Evolutionary conservation across 2,329 filamentous ascomycete genomes (phyloP).

Genomic region (Calycina herbarum): DNA sequence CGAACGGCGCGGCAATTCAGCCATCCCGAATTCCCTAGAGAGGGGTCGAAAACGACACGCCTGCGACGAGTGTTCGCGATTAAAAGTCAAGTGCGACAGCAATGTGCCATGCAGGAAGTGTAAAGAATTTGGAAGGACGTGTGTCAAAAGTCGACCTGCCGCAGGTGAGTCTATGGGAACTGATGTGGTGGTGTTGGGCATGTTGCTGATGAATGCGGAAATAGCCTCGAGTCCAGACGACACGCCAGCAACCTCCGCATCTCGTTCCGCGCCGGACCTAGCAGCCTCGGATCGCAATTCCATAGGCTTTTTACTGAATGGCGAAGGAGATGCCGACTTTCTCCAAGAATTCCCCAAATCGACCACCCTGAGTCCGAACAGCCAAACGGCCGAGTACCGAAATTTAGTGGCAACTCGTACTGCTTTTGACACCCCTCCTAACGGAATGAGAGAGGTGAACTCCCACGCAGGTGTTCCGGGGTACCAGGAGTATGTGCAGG

Average conservation of each 20-base stretch:
- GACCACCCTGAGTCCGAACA: slow-evolving; percentile 27
- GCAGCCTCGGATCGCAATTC: slow-evolving; percentile 35
- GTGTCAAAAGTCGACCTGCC: slow-evolving; percentile 31
- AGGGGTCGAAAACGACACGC: slow-evolving; percentile 38
- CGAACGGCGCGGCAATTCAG: slow-evolving; percentile 32
- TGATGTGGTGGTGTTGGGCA: not conserved
- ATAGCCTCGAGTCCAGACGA: slow-evolving; percentile 30
- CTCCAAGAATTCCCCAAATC: slow-evolving; percentile 34
- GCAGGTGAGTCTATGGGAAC: slow-evolving; percentile 23
- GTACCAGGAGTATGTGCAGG: slow-evolving; percentile 22
- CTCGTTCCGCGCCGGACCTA: slow-evolving; percentile 29
- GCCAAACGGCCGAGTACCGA: slow-evolving; percentile 18
- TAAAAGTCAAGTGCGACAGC: slow-evolving; percentile 39
- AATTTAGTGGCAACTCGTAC: slow-evolving; percentile 13
- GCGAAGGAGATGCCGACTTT: slow-evolving; percentile 34
- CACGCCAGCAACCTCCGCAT: slow-evolving; percentile 18
- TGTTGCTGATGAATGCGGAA: slow-evolving; percentile 13
- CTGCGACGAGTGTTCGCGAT: slow-evolving; percentile 37
- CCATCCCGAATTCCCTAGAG: slow-evolving; percentile 37
- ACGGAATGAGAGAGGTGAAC: not conserved
- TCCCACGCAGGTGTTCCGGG: slow-evolving; percentile 5
- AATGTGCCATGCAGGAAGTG: slow-evolving; percentile 37
- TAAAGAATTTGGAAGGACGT: slow-evolving; percentile 35
- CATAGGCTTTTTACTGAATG: slow-evolving; percentile 37
- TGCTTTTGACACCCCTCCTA: slow-evolving; percentile 15